These are phyloP conservation scores for Saturnispora diversa DNA, from an alignment of 805 yeast genomes.

Conservation along the genomic window DNA sequence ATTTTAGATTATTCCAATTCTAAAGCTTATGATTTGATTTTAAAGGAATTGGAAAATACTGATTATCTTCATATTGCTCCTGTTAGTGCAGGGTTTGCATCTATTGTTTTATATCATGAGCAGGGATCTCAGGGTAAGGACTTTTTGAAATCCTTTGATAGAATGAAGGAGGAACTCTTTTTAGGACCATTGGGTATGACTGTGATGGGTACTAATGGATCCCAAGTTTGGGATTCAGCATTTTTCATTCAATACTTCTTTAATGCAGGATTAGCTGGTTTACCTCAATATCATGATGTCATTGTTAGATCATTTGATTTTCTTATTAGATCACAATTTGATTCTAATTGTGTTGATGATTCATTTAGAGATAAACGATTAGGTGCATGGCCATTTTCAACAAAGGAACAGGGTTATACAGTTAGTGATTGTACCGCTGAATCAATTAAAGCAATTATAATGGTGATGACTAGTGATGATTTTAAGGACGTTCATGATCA, in stretches of 20 bases:
- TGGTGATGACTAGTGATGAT: slow-evolving; percentile 66
- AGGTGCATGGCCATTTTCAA: slow-evolving; percentile 96
- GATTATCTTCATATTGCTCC: slow-evolving; percentile 87
- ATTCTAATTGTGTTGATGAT: slow-evolving; percentile 66
- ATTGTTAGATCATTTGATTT: slow-evolving; percentile 64
- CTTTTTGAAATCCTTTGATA: slow-evolving; percentile 45
- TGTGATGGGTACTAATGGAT: slow-evolving; percentile 95
- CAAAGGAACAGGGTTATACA: slow-evolving; percentile 91
- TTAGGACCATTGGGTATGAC: slow-evolving; percentile 88
- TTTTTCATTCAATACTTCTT: slow-evolving; percentile 81
- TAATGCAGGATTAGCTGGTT: slow-evolving; percentile 67
- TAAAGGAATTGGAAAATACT: slow-evolving; percentile 72
- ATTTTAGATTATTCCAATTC: slow-evolving; percentile 43
- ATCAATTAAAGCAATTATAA: slow-evolving; percentile 83
- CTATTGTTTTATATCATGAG: slow-evolving; percentile 59
- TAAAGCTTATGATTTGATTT: slow-evolving; percentile 51
- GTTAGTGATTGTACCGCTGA: slow-evolving; percentile 98
- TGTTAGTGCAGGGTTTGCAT: slow-evolving; percentile 77
- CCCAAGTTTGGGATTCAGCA: slow-evolving; percentile 95
- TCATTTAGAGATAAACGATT: slow-evolving; percentile 73
- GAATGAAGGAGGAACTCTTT: slow-evolving; percentile 71
- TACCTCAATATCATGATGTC: slow-evolving; percentile 54
- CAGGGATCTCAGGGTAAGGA: slow-evolving; percentile 62
- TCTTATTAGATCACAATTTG: slow-evolving; percentile 76
- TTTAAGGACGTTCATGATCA: slow-evolving; percentile 34